These are phyloP conservation scores for Pseudoscleropodium purum DNA, from an alignment of 225 moss, liverwort and hornwort genomes.

Conservation along the genomic window DNA sequence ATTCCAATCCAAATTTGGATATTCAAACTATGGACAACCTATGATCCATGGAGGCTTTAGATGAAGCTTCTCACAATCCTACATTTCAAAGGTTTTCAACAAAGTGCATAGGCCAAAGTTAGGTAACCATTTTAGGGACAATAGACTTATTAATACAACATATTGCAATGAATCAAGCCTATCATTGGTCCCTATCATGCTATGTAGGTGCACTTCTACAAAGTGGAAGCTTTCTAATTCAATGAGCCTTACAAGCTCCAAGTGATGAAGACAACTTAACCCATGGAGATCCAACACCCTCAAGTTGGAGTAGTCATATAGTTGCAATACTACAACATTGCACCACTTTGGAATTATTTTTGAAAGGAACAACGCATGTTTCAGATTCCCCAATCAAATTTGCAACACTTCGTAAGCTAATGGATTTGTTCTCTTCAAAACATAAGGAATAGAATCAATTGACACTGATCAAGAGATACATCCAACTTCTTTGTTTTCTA, in stretches of 20 bases:
- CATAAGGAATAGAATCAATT: background rate
- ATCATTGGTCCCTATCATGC: no score
- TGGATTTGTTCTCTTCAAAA: background rate
- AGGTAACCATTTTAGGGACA: no score
- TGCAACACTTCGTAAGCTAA: background rate
- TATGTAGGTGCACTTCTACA: no score
- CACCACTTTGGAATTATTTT: background rate
- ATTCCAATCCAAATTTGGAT: no score
- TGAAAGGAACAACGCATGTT: background rate
- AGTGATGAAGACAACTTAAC: background rate
- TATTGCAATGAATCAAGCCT: no score
- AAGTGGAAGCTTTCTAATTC: background rate
- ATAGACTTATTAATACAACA: no score
- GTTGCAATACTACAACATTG: background rate
- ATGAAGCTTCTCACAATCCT: no score
- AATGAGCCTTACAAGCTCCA: background rate
- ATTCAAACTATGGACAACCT: no score
- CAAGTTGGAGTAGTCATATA: background rate
- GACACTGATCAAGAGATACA: fast-evolving
- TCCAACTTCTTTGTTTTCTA: background rate
- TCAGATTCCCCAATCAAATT: background rate
- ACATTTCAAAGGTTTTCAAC: no score
- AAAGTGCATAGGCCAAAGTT: no score
- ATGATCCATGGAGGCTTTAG: no score
- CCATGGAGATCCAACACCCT: background rate